Conservation (phyloP, 1,284 basidiomycete species). For the Boletus austroedulis region DNA sequence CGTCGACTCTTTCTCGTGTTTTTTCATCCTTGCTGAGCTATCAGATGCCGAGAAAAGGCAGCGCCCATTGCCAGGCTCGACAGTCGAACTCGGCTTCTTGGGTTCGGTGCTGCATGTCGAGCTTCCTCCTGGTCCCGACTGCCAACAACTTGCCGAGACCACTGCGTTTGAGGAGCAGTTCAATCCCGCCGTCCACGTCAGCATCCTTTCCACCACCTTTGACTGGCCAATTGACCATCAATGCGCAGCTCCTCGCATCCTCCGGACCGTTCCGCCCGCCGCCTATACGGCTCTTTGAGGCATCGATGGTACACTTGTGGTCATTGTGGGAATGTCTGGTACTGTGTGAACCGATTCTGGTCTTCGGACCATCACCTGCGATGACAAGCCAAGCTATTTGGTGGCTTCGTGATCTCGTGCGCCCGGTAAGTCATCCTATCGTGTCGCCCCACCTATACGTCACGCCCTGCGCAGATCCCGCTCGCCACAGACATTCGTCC, state of each 20-base stretch:
- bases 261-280: constrained; percentile 66
- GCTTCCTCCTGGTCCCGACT: constrained; percentile 66
- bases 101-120: constrained; percentile 72
- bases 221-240: background rate
- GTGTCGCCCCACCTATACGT: background rate
- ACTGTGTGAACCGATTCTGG: constrained; percentile 83
- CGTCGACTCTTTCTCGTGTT: constrained; percentile 22
- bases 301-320: constrained; percentile 80
- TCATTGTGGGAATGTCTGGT: constrained; percentile 92
- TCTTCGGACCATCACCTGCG: constrained; percentile 80
- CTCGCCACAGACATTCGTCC: constrained; percentile 85
- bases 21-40: constrained; percentile 8
- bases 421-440: constrained; percentile 61
- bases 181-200: constrained; percentile 47
- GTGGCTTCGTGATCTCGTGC: constrained; percentile 87
- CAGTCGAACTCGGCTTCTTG: constrained; percentile 76
- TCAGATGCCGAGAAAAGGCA: constrained; percentile 61
- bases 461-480: constrained; percentile 57
- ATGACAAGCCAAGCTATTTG: constrained; percentile 82
- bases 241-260: constrained; percentile 71
- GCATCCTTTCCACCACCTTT: constrained; percentile 9
- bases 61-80: constrained; percentile 59
- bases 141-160: constrained; percentile 66
- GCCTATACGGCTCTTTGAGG: constrained; percentile 71
- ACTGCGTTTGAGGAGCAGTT: constrained; percentile 48